These are phyloP conservation scores for Pythium periplocum DNA, from an alignment of 352 stramenopile species.

Conservation along the genomic window DNA sequence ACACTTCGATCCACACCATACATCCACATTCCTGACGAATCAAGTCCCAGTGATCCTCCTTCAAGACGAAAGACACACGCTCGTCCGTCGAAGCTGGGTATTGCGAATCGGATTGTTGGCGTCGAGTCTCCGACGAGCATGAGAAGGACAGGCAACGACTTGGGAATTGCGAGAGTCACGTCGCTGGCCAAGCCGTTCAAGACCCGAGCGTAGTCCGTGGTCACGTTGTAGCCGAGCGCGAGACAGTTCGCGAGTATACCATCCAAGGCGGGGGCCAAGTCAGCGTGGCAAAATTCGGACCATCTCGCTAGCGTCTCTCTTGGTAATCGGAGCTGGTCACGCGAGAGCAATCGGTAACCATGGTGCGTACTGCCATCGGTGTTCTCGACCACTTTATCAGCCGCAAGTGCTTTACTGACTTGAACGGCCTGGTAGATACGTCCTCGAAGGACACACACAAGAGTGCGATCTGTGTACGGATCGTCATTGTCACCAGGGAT, in stretches of 20 bases:
- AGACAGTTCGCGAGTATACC: slow-evolving; percentile 16
- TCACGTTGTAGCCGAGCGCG: slow-evolving; percentile 23
- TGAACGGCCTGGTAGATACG: no score
- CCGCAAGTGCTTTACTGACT: no score
- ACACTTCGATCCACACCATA: background rate
- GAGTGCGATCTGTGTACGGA: slow-evolving; percentile 33
- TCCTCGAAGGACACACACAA: slow-evolving; percentile 38
- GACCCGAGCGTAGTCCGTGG: slow-evolving; percentile 12
- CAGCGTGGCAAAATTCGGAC: slow-evolving; percentile 10
- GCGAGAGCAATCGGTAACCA: slow-evolving; percentile 24
- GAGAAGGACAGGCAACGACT: slow-evolving; percentile 25
- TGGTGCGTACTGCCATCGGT: slow-evolving; percentile 16
- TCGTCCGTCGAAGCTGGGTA: slow-evolving; percentile 19
- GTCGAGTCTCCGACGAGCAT: slow-evolving; percentile 30
- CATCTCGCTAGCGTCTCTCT: slow-evolving; percentile 2
- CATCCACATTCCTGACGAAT: slow-evolving; percentile 1
- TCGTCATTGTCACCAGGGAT: slow-evolving; percentile 36
- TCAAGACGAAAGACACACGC: slow-evolving; percentile 29
- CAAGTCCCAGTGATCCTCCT: slow-evolving; percentile 15
- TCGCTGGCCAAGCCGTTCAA: slow-evolving; percentile 15
- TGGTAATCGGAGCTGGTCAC: slow-evolving; percentile 6
- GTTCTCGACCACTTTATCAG: slow-evolving; percentile 23
- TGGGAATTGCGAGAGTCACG: slow-evolving; percentile 6
- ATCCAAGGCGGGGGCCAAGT: slow-evolving; percentile 11
- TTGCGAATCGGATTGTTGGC: slow-evolving; percentile 8